Conservation (phyloP, 495 filamentous ascomycete species). For the Massariosphaeria phaeospora region DNA sequence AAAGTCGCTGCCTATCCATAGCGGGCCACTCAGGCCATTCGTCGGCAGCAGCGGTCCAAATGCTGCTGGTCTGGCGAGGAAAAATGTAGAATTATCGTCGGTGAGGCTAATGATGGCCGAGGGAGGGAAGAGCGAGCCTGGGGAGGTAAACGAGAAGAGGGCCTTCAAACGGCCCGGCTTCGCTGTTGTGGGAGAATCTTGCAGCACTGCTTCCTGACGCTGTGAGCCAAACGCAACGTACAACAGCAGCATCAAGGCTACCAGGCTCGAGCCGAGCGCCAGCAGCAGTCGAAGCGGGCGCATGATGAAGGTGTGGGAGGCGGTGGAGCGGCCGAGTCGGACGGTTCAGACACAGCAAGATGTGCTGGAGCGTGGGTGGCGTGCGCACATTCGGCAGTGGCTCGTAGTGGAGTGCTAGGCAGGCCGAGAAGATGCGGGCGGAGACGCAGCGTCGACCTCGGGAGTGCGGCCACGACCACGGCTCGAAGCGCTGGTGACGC, state of each 20-base stretch:
- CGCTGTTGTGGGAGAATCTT: background rate
- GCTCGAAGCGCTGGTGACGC: too few relatives aligned
- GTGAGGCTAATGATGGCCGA: conserved; percentile 93
- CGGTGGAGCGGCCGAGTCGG: background rate
- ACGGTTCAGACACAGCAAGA: conserved; percentile 7
- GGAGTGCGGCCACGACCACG: too few relatives aligned
- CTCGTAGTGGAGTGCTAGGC: too few relatives aligned
- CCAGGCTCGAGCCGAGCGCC: conserved; percentile 36
- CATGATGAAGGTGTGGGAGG: conserved; percentile 32
- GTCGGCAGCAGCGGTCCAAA: conserved; percentile 78
- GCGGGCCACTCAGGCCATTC: conserved; percentile 71
- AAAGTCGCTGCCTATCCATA: conserved; percentile 90
- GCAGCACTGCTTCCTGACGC: conserved; percentile 3
- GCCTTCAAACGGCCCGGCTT: conserved; percentile 43
- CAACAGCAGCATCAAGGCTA: conserved; percentile 36
- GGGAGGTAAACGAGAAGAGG: conserved; percentile 61
- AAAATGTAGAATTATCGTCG: conserved; percentile 96
- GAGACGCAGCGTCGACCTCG: too few relatives aligned
- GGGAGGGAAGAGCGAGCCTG: conserved; percentile 80
- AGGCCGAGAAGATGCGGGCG: too few relatives aligned
- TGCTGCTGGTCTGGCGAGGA: conserved; percentile 84
- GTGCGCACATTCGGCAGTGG: conserved; percentile 12
- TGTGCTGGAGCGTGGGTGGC: conserved; percentile 9
- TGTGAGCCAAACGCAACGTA: conserved; percentile 31
- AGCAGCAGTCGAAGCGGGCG: conserved; percentile 42